These are phyloP conservation scores for Verticillium isaacii DNA, from an alignment of 2,329 filamentous ascomycete species.

Conservation along the genomic window DNA sequence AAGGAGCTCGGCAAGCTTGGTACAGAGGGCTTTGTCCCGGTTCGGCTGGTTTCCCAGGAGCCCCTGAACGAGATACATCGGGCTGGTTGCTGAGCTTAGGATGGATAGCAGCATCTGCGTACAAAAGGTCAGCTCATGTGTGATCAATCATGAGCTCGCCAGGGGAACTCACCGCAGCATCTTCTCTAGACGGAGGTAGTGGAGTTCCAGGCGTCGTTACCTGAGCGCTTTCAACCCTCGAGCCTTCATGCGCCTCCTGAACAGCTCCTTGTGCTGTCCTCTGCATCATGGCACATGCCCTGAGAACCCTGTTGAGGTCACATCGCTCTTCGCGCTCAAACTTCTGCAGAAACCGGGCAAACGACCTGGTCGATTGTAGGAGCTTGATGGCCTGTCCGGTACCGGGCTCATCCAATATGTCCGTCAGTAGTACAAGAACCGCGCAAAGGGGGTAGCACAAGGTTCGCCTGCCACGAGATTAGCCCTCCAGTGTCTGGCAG, in stretches of 20 bases:
- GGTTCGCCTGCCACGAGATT: conserved; percentile 2
- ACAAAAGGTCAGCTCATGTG: not conserved
- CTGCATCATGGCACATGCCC: conserved; percentile 8
- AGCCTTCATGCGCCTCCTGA: conserved; percentile 7
- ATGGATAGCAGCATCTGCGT: conserved; percentile 5
- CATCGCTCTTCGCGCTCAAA: conserved; percentile 8
- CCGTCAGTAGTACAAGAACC: conserved; percentile 5
- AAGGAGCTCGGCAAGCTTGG: conserved; percentile 7
- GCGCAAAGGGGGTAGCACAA: conserved; percentile 10
- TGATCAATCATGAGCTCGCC: not conserved
- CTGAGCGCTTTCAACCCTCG: conserved; percentile 4
- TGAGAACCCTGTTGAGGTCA: conserved; percentile 7
- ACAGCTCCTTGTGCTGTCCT: conserved; percentile 6
- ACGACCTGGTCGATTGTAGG: conserved; percentile 5
- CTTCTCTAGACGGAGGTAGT: not conserved
- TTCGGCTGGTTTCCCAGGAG: conserved; percentile 11
- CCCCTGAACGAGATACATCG: conserved; percentile 11
- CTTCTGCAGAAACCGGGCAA: conserved; percentile 9
- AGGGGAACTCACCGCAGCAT: conserved; percentile 4
- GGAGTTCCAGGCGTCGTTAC: conserved; percentile 2
- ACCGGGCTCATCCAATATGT: conserved; percentile 9
- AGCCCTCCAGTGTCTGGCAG: not conserved
- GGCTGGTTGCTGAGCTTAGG: conserved; percentile 7
- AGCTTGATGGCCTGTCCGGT: conserved; percentile 4
- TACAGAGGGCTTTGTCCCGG: conserved; percentile 7